phyloP scores from a whole-genome alignment of 2,329 filamentous ascomycete genomes.

The Venturia oleaginea region DNA sequence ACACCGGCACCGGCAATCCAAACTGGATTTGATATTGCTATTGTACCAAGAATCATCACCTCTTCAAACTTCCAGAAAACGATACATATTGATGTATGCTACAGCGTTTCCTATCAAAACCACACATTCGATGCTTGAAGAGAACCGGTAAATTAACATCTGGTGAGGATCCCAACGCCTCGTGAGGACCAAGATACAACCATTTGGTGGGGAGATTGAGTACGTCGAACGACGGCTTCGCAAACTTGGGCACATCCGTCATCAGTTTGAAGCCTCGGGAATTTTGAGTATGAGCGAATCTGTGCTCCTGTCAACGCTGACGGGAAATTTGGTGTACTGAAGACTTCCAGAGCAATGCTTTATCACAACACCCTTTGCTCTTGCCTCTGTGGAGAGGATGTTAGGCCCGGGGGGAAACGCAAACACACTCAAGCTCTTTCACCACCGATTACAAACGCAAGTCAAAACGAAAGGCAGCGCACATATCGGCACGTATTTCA shows the following conservation, averaged over 20 bases:
- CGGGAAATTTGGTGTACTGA: neutral
- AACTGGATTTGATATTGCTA: too few species aligned
- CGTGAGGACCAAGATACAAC: neutral
- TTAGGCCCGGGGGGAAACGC: neutral
- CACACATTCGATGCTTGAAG: too few species aligned
- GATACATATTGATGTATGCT: neutral
- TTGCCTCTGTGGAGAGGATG: neutral
- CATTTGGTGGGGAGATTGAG: too few species aligned
- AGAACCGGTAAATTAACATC: neutral
- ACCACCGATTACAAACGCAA: neutral
- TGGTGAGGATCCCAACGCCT: neutral
- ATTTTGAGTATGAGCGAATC: neutral
- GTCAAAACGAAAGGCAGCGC: neutral
- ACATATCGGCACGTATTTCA: neutral
- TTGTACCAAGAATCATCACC: too few species aligned
- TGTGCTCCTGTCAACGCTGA: neutral
- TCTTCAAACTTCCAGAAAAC: too few species aligned
- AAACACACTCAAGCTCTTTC: neutral
- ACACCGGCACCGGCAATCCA: too few species aligned
- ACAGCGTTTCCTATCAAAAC: neutral
- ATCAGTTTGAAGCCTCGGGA: neutral
- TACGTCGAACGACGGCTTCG: too few species aligned
- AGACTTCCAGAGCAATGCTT: neutral
- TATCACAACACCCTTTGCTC: neutral
- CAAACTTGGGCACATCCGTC: neutral